Evolutionary conservation across 805 yeast species (phyloP).

Genomic region (Wickerhamomyces xylosicus): DNA sequence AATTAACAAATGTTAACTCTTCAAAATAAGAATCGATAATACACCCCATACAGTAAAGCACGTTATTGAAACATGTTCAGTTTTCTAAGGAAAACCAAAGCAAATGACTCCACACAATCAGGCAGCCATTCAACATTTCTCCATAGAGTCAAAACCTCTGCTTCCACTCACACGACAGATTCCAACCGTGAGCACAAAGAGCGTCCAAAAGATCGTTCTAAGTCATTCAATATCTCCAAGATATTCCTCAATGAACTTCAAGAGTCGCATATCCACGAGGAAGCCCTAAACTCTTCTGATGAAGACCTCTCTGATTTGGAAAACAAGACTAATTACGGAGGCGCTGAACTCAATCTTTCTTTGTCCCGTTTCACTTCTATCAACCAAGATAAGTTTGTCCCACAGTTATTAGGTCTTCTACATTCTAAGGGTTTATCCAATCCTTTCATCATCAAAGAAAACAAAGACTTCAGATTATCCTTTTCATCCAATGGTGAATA

Average conservation of each 20-base stretch:
- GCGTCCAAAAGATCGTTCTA: background rate
- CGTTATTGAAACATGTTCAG: background rate
- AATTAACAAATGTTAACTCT: too few species aligned
- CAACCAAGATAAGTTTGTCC: background rate
- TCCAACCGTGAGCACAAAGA: background rate
- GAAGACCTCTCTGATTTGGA: background rate
- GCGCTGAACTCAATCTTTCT: background rate
- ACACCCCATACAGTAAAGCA: too few species aligned
- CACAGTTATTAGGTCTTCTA: background rate
- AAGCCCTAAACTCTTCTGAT: background rate
- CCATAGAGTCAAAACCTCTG: background rate
- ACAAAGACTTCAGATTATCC: conserved; percentile 4
- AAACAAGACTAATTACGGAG: background rate
- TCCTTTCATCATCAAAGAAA: background rate
- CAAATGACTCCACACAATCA: background rate
- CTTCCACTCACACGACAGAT: background rate
- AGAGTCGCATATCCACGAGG: background rate
- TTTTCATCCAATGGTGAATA: background rate
- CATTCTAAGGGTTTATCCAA: background rate
- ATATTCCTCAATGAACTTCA: background rate
- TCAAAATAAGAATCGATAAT: too few species aligned
- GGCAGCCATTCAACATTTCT: background rate
- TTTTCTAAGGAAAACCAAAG: background rate
- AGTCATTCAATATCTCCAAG: background rate
- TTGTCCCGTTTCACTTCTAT: background rate